These are phyloP conservation scores for Ruellia speciosa DNA, from an alignment of 305 asterid species.

Conservation along the genomic window DNA sequence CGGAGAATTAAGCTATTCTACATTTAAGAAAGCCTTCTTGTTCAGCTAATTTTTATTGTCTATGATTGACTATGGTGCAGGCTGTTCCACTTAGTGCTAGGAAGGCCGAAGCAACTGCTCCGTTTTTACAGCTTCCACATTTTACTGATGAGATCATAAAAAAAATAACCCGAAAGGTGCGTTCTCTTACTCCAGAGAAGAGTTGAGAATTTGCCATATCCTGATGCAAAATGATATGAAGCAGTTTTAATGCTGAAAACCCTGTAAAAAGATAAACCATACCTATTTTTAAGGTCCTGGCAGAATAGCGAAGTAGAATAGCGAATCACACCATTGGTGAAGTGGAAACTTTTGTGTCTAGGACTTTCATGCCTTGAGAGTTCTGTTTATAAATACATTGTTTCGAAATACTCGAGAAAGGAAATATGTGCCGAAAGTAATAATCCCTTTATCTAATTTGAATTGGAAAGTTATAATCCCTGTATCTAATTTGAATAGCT, in stretches of 20 bases:
- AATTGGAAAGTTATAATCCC: conserved; percentile 1
- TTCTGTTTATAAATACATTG: conserved; percentile 1
- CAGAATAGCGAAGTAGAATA: not conserved
- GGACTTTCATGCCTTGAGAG: no score
- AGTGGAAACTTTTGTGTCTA: conserved; percentile 6
- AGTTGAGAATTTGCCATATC: no score
- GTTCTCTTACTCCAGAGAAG: not conserved
- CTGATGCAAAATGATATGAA: not conserved
- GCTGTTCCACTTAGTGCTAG: conserved; percentile 87
- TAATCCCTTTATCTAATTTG: no score
- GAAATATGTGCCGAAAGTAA: no score
- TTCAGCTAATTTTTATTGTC: conserved; percentile 20
- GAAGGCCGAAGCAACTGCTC: conserved; percentile 68
- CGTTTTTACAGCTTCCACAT: conserved; percentile 92
- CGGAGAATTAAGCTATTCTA: conserved; percentile 8
- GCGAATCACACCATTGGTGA: conserved; percentile 7
- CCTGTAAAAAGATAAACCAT: not conserved
- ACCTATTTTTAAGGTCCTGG: not conserved
- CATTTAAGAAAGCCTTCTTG: conserved; percentile 1
- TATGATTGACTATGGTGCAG: conserved; percentile 36
- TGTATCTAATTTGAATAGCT: no score
- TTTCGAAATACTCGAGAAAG: conserved; percentile 1
- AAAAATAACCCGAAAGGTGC: conserved; percentile 68
- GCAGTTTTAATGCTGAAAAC: not conserved
- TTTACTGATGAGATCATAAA: conserved; percentile 59